Evolutionary conservation across 371 early-diverging fungal species (phyloP), one percentile per base, ranked within the genome.

Genomic region (Syncephalastrum sp.): DNA sequence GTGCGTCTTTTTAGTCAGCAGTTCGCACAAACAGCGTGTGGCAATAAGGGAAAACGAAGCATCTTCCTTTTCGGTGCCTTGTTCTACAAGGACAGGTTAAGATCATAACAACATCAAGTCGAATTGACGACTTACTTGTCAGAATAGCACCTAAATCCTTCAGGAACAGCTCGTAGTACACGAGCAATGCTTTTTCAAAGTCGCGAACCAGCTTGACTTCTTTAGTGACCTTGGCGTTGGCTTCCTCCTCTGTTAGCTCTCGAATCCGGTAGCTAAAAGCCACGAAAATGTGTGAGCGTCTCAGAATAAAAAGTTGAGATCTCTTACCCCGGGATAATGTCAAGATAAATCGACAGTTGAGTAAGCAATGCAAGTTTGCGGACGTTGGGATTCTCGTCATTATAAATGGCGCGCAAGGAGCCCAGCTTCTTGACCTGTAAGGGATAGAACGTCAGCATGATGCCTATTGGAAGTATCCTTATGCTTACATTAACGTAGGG

Each of bases 311-410:
- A 43, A 54, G 25, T 29, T 47, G 19, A 45, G 13, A 29, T 44
- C 42, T 43, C 53, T 60, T 74, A 79, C 75, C 92, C 96, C 1
- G 97, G 97, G 44, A 96, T 82, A 64, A 97, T 92, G 70, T 97
- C 97, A 59, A 89, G 85, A 77, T 88, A 96, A 1, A 97, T 90
- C 3, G 94, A 92, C 38, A 95, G 74, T 65, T 92, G 93, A 4
- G 95, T 90, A 46, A 96, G 70, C 38, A 94, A 70, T 1, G 88
- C 90, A 43, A 95, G 63, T 54, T 91, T 88, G 50, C 78, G 74
- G 50, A 90, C 71, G n/a, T 72, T 79, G 13, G 69, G 63, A 56
- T 83, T 78, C 3, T 73, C 69, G 50, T 88, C 85, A 19, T 72
- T 69, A 17, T 82, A 72, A 56, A 91, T 80, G 0, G 72, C 50